Conservation (phyloP, 140 eudicot species). For the Anethum foeniculum region DNA sequence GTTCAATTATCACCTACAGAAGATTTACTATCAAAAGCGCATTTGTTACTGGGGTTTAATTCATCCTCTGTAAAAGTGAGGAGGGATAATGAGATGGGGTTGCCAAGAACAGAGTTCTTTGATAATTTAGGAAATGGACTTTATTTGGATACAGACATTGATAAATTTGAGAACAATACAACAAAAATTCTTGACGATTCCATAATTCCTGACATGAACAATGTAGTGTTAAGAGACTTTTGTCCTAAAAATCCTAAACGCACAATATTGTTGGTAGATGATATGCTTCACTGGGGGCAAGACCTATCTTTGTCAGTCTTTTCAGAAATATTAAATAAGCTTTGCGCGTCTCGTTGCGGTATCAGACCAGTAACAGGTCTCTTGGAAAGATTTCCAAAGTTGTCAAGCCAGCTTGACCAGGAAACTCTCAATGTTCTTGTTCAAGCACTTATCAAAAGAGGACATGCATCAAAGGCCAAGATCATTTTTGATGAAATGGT, state of each 20-base stretch:
- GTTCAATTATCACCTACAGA: slow-evolving; percentile 36
- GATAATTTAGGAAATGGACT: slow-evolving; percentile 86
- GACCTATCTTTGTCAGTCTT: slow-evolving; percentile 40
- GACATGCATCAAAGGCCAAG: slow-evolving; percentile 39
- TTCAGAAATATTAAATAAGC: slow-evolving; percentile 28
- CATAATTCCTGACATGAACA: slow-evolving; percentile 61
- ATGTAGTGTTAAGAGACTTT: slow-evolving; percentile 26
- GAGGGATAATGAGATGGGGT: slow-evolving; percentile 65
- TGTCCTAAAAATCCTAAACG: slow-evolving; percentile 19
- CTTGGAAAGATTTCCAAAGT: slow-evolving; percentile 31
- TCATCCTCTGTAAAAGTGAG: slow-evolving; percentile 46
- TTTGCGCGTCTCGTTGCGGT: slow-evolving; percentile 28
- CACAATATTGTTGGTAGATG: slow-evolving; percentile 25
- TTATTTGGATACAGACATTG: slow-evolving; percentile 61
- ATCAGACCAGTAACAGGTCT: slow-evolving; percentile 36
- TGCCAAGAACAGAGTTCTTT: slow-evolving; percentile 54
- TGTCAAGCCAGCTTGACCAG: slow-evolving; percentile 40
- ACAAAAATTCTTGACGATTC: slow-evolving; percentile 47
- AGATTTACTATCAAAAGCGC: slow-evolving; percentile 52
- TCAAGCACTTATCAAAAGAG: slow-evolving; percentile 47
- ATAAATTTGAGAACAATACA: slow-evolving; percentile 42
- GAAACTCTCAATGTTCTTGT: slow-evolving; percentile 55
- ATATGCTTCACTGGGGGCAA: slow-evolving; percentile 85
- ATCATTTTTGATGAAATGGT: slow-evolving; percentile 35
- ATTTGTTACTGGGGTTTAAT: slow-evolving; percentile 45